These are phyloP conservation scores for Beta vulgaris DNA, from an alignment of 148 eudicot species.

Conservation along the genomic window DNA sequence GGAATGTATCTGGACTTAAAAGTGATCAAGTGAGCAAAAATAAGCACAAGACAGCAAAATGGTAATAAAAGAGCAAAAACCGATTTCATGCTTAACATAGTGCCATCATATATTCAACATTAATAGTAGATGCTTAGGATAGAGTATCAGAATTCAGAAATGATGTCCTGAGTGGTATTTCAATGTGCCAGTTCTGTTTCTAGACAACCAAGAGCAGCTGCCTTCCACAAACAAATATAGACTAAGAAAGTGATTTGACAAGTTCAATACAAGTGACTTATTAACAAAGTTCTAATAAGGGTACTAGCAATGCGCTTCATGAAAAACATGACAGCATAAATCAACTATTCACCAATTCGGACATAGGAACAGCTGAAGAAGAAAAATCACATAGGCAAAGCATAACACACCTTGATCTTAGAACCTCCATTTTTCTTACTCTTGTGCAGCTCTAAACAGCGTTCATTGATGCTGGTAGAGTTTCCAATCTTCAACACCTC, in stretches of 20 bases:
- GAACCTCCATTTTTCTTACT: constrained; percentile 55
- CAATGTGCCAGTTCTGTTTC: constrained; percentile 9
- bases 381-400: constrained; percentile 3
- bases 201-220: background rate
- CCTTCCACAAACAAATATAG: background rate
- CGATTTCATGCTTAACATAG: background rate
- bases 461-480: constrained; percentile 64
- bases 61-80: background rate
- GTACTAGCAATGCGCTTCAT: background rate
- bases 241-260: background rate
- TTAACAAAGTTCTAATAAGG: too few relatives aligned
- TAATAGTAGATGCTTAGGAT: background rate
- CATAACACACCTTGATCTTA: constrained; percentile 64
- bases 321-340: background rate
- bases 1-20: background rate
- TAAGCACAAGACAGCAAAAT: background rate
- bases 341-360: background rate
- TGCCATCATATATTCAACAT: background rate
- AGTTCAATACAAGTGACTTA: background rate
- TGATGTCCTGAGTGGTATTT: background rate
- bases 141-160: background rate
- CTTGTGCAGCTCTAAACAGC: constrained; percentile 93
- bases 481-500: constrained; percentile 82
- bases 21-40: too few relatives aligned
- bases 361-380: background rate